Conservation (phyloP, 2,329 filamentous ascomycete species). For the Cercospora canescens region DNA sequence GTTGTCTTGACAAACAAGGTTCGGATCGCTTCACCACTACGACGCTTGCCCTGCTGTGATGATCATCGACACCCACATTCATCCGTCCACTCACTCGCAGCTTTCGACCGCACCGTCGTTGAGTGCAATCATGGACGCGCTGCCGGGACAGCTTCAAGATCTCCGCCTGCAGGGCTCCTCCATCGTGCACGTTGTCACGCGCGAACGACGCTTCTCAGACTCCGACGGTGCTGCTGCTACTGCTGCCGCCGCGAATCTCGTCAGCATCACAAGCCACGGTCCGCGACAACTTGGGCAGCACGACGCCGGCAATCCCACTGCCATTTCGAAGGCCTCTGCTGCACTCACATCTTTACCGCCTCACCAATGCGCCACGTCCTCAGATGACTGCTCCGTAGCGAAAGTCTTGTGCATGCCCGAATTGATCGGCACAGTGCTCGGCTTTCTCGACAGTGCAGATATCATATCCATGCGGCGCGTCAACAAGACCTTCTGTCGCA, state of each 20-base stretch:
- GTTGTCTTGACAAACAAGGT: neutral
- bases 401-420: constrained; percentile 29
- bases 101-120: neutral
- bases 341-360: neutral
- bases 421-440: constrained; percentile 27
- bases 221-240: neutral
- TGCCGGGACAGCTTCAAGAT: neutral
- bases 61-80: neutral
- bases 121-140: neutral
- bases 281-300: neutral
- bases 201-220: constrained; percentile 19
- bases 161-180: neutral
- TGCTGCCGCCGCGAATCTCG: neutral
- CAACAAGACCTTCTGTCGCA: constrained; percentile 21
- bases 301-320: neutral
- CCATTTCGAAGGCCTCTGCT: neutral
- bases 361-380: constrained; percentile 1
- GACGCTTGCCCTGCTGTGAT: neutral
- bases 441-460: constrained; percentile 21
- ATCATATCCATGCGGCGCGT: constrained; percentile 23
- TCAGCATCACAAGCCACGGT: neutral
- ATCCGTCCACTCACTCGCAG: neutral
- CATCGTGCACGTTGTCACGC: constrained; percentile 3
- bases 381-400: constrained; percentile 21
- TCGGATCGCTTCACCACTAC: neutral